Conservation (phyloP, 495 filamentous ascomycete species). For the Xylaria curta region DNA sequence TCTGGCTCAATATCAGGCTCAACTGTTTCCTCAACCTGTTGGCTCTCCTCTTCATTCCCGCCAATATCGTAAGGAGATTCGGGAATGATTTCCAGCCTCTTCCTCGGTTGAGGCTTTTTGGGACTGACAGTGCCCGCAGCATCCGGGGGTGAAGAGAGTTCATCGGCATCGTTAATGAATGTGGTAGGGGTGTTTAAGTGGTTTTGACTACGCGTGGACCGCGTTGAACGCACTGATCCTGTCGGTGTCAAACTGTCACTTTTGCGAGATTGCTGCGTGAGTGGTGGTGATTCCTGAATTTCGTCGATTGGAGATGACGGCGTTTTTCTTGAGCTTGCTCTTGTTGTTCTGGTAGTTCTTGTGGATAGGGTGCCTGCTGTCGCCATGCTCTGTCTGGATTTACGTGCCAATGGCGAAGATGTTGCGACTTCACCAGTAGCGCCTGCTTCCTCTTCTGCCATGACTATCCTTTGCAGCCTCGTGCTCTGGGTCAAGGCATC, state of each 20-base stretch:
- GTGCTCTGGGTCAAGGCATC: conserved; percentile 40
- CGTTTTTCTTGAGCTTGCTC: conserved; percentile 27
- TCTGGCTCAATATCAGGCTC: neutral
- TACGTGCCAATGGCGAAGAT: conserved; percentile 51
- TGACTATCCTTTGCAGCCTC: conserved; percentile 42
- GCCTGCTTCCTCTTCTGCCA: conserved; percentile 34
- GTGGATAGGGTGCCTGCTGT: conserved; percentile 31
- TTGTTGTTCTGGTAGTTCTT: conserved; percentile 28
- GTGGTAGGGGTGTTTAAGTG: conserved; percentile 28
- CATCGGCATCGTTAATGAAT: conserved; percentile 27
- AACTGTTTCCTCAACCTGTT: neutral
- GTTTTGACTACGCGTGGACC: conserved; percentile 35
- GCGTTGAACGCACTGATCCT: conserved; percentile 30
- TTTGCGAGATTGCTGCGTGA: conserved; percentile 26
- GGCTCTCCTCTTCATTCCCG: conserved; percentile 23
- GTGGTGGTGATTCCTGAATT: conserved; percentile 29
- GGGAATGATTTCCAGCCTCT: conserved; percentile 19
- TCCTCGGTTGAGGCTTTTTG: conserved; percentile 33
- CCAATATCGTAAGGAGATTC: conserved; percentile 27
- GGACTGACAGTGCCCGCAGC: conserved; percentile 41
- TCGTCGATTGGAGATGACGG: conserved; percentile 14
- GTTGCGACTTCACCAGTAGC: conserved; percentile 33
- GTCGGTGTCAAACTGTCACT: conserved; percentile 30
- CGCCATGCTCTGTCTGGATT: conserved; percentile 39
- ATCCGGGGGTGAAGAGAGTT: conserved; percentile 39